Evolutionary conservation across 1,284 basidiomycete genomes (phyloP), one percentile per base, ranked within the genome.

Genomic region (Pseudomicrostroma phylloplanum): DNA sequence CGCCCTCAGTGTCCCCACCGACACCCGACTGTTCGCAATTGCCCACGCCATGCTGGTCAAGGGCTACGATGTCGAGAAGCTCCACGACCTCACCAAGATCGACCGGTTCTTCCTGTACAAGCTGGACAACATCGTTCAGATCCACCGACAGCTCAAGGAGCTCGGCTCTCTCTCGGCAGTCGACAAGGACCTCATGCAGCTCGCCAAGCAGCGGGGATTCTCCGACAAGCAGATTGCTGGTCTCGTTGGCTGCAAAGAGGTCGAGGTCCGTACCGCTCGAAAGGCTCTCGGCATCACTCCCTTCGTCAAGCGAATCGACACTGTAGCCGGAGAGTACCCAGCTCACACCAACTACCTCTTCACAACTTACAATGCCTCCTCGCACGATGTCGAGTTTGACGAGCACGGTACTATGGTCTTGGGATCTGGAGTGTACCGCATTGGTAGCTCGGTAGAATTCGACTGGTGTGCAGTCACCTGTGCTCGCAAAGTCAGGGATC

Each of bases 401-500:
- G 96, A 97, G 75, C 85, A 96, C 71, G 96, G 96, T 56, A 97
- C 92, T 30, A 97, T 98, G 91, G 94, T 99, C 39, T 87, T 98
- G n/a, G 96, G 96, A 54, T 91, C 89, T 64, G 96, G 96, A 75
- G 96, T 99, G 36, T 98, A 99, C 83, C 88, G 96, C 63, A 98
- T 99, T 74, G 96, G 96, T 60, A 90, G 88, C 80, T 94, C 91
- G 67, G 96, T 99, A 79, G 96, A 99, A 83, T 99, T 99, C 80
- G 96, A 99, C 81, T 99, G 96, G 96, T 99, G 96, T 80, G 96
- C 96, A 39, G 96, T 98, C 57, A 97, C 93, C 2, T 97, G 93
- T 80, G 91, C 92, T 48, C 86, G 96, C 67, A 89, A 89, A 77
- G 86, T 98, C 68, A 85, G 93, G 69, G 86, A 88, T 67, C 89